Evolutionary conservation across 129 eudicot genomes (phyloP).

Genomic region (Ambrosia artemisiifolia): DNA sequence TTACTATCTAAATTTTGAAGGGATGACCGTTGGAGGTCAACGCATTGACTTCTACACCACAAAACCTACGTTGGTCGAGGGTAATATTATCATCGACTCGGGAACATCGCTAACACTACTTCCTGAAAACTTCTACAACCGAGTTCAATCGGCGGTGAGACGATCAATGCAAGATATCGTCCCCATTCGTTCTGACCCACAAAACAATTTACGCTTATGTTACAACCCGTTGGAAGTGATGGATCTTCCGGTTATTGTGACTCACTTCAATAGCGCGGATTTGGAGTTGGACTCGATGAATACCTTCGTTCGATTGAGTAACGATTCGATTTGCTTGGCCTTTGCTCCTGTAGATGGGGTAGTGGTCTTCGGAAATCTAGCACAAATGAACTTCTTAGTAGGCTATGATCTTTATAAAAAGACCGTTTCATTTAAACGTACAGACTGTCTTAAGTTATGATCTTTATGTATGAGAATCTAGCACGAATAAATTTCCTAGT

Average conservation of each 20-base stretch:
- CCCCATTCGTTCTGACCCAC: neutral
- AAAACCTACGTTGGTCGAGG: conserved; percentile 16
- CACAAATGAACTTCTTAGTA: conserved; percentile 53
- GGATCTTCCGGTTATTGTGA: conserved; percentile 34
- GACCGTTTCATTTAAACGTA: conserved; percentile 46
- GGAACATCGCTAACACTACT: conserved; percentile 35
- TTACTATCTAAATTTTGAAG: conserved; percentile 36
- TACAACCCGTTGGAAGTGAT: conserved; percentile 24
- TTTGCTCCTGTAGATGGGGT: conserved; percentile 27
- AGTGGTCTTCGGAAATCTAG: conserved; percentile 44
- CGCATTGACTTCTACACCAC: conserved; percentile 17
- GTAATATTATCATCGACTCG: conserved; percentile 35
- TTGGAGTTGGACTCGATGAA: conserved; percentile 33
- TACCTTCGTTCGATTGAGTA: conserved; percentile 28
- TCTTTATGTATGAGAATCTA: neutral
- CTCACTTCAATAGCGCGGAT: conserved; percentile 36
- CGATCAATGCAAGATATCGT: conserved; percentile 3
- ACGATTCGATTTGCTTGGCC: conserved; percentile 43
- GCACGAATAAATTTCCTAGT: neutral
- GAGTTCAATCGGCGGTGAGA: conserved; percentile 18
- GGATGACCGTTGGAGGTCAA: conserved; percentile 24
- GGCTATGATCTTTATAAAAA: conserved; percentile 49
- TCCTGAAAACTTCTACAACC: conserved; percentile 27
- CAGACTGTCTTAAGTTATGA: conserved; percentile 43
- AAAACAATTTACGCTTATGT: conserved; percentile 22